Percentiles rank a stretch among this genome's conserved stretches.
These are phyloP conservation scores for Colletotrichum eremochloae DNA, from an alignment of 2,329 filamentous ascomycete genomes.

Conservation along the genomic window DNA sequence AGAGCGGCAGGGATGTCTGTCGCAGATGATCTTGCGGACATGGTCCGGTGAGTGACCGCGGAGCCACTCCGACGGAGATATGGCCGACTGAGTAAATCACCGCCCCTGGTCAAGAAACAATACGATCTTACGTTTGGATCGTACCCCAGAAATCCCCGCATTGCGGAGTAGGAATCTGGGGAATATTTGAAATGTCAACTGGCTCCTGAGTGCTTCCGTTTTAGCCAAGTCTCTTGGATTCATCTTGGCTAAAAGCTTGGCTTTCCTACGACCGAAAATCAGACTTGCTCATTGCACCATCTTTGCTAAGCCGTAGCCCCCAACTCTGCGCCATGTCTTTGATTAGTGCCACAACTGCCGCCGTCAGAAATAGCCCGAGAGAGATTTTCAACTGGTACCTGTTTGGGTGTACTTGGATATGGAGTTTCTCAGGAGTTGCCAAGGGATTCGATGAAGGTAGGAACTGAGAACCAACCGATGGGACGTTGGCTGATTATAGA, in stretches of 20 bases:
- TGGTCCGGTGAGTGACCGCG: background rate
- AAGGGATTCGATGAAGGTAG: slow-evolving; percentile 51
- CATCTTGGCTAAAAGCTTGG: background rate
- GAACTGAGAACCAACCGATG: background rate
- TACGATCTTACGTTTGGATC: background rate
- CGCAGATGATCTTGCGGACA: background rate
- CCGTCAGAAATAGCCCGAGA: slow-evolving; percentile 45
- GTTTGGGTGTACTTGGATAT: slow-evolving; percentile 46
- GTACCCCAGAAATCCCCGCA: background rate
- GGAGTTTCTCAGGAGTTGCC: slow-evolving; percentile 49
- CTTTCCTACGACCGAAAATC: background rate
- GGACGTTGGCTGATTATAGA: background rate
- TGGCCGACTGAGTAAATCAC: too few relatives aligned
- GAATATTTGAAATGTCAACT: background rate
- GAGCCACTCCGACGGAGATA: background rate
- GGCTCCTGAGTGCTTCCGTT: background rate
- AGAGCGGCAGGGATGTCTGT: background rate
- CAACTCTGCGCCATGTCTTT: slow-evolving; percentile 27
- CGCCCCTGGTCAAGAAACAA: background rate
- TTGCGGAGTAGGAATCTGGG: slow-evolving; percentile 1
- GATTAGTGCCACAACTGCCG: slow-evolving; percentile 47
- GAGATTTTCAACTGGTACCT: slow-evolving; percentile 51
- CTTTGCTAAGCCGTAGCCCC: background rate
- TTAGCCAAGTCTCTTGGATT: background rate
- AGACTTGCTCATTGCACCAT: background rate